phyloP scores from a whole-genome alignment of 805 yeast species.

The Teunomyces kruisii region DNA sequence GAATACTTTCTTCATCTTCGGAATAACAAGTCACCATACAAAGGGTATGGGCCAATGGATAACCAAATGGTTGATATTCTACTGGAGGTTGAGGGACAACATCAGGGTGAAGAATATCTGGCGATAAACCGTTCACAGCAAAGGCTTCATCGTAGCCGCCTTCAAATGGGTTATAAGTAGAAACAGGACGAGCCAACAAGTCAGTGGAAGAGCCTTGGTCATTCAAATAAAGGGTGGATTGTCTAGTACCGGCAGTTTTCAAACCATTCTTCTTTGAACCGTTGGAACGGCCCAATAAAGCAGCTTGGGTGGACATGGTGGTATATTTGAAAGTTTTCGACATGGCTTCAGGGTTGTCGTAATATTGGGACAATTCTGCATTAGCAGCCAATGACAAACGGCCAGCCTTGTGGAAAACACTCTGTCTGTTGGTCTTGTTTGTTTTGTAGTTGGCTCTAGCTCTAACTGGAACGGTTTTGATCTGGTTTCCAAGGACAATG shows the following conservation, averaged over 20 bases:
- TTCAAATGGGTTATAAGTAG: constrained; percentile 34
- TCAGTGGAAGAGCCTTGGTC: constrained; percentile 36
- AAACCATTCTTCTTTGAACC: constrained; percentile 11
- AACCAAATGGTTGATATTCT: constrained; percentile 82
- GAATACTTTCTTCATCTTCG: constrained; percentile 81
- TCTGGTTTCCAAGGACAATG: constrained; percentile 44
- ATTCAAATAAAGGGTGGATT: constrained; percentile 28
- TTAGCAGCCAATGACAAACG: constrained; percentile 36
- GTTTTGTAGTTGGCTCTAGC: constrained; percentile 51
- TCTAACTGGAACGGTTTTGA: constrained; percentile 50
- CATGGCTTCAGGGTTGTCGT: constrained; percentile 31
- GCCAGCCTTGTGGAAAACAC: constrained; percentile 39
- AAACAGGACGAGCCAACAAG: constrained; percentile 27
- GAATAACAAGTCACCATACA: constrained; percentile 84
- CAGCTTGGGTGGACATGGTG: constrained; percentile 69
- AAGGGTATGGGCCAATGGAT: constrained; percentile 58
- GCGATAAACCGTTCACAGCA: constrained; percentile 49
- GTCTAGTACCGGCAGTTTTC: constrained; percentile 20
- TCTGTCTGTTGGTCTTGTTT: constrained; percentile 37
- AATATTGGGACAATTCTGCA: constrained; percentile 35
- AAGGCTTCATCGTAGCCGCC: constrained; percentile 30
- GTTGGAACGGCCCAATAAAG: constrained; percentile 23
- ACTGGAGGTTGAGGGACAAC: constrained; percentile 90
- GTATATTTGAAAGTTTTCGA: constrained; percentile 46
- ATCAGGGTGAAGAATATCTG: constrained; percentile 67